These are phyloP conservation scores for Ceratobasidium sp. DNA, from an alignment of 1,284 basidiomycete species.

Conservation along the genomic window DNA sequence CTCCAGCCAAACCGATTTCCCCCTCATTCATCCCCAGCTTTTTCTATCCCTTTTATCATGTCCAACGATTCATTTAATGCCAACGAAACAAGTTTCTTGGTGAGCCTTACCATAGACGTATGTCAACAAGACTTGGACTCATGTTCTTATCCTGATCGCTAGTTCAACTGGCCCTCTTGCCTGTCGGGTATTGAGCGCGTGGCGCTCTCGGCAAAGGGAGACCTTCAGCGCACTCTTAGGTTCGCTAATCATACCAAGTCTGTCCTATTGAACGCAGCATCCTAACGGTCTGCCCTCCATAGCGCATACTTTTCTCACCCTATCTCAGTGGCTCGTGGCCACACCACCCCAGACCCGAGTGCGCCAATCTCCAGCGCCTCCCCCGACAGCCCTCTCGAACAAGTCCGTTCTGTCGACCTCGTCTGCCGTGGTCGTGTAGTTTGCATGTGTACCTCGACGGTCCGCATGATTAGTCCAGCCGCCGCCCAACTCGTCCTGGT, in stretches of 20 bases:
- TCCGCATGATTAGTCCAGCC: slow-evolving; percentile 41
- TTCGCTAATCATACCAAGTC: slow-evolving; percentile 48
- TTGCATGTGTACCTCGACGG: slow-evolving; percentile 41
- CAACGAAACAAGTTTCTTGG: slow-evolving; percentile 43
- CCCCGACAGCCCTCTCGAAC: slow-evolving; percentile 63
- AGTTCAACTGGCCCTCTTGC: slow-evolving; percentile 63
- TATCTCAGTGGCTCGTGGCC: slow-evolving; percentile 67
- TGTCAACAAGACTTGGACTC: not conserved
- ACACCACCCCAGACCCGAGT: slow-evolving; percentile 58
- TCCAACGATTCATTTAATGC: slow-evolving; percentile 43
- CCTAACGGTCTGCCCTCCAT: not conserved
- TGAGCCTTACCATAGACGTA: not conserved
- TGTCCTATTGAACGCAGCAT: not conserved
- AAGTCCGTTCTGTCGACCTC: slow-evolving; percentile 71
- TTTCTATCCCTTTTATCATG: slow-evolving; percentile 17
- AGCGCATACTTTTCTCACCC: slow-evolving; percentile 72
- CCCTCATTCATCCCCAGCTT: not conserved
- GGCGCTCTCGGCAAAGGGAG: slow-evolving; percentile 70
- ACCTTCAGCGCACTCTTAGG: slow-evolving; percentile 73
- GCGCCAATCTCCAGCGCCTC: slow-evolving; percentile 56
- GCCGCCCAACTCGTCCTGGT: slow-evolving; percentile 66
- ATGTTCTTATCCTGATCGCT: slow-evolving; percentile 45
- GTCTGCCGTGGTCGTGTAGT: slow-evolving; percentile 57
- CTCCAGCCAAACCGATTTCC: not conserved
- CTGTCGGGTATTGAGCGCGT: slow-evolving; percentile 69